Evolutionary conservation across 805 yeast genomes (phyloP), one percentile per base, ranked within the genome.

Genomic region (Yarrowia deformans): DNA sequence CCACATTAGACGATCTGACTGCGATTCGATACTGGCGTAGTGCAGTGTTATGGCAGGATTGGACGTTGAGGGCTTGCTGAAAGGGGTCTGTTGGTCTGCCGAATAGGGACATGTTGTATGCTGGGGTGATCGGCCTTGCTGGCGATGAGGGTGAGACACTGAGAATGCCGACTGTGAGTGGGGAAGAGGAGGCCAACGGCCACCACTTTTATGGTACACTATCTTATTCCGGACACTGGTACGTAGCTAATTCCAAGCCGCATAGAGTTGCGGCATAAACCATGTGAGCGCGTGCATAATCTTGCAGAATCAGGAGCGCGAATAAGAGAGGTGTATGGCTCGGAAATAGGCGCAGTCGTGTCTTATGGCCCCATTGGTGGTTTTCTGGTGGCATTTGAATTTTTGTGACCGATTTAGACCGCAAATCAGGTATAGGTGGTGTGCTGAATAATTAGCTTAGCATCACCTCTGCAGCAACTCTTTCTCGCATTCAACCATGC

Each of bases 401-500:
- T 49, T 49, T 49, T 49, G 14, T 14, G 8, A 5, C 12, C 18
- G 12, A 18, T 48, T 48, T 40, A 8, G 37, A 16, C 23, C 40
- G 42, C 43, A 8, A 1, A 18, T 42, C 23, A 29, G 2, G 16
- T 35, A 16, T 34, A n/a, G 29, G 58, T 35, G 29, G 29, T 23
- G 48, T 29, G 63, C 63, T 56, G 63, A 56, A 8, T 56, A 56
- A 56, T 42, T 56, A 56, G 18, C 63, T 56, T 56, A 56, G 48
- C 34, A 54, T 19, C 60, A 39, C 10, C 45, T 35, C 46, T 55
- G 61, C 61, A 56, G 63, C 48, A 56, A 40, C 63, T 56, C 48
- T 56, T 56, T 56, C 63, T 56, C 63, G 63, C 48, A 45, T 43
- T 60, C 66, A 60, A 43, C 46, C 66, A 60, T 60, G 66, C 66